Evolutionary conservation across 495 filamentous ascomycete species (phyloP).

Genomic region (Podospora pseudoanserina): DNA sequence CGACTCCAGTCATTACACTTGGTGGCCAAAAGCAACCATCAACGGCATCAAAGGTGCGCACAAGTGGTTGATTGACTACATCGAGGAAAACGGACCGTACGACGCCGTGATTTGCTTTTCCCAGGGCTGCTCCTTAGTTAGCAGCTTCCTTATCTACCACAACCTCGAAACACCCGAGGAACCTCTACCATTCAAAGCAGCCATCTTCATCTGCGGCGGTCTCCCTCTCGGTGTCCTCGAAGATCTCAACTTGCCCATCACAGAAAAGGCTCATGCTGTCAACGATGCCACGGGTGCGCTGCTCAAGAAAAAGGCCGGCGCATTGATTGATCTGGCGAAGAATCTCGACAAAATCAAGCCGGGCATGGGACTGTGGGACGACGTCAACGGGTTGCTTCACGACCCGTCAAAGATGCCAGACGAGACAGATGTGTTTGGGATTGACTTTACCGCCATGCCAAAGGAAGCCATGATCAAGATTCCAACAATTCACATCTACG

Average conservation of each 20-base stretch:
- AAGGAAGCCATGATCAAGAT: constrained; percentile 45
- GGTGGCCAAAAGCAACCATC: constrained; percentile 39
- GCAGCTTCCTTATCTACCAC: constrained; percentile 44
- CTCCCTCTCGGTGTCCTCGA: constrained; percentile 48
- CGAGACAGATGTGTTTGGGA: constrained; percentile 44
- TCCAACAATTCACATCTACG: constrained; percentile 62
- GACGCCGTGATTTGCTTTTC: constrained; percentile 60
- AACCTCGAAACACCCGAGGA: constrained; percentile 29
- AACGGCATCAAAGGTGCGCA: constrained; percentile 39
- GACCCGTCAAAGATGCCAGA: constrained; percentile 24
- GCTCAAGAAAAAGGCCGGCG: constrained; percentile 29
- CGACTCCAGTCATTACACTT: constrained; percentile 47
- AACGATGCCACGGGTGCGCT: constrained; percentile 29
- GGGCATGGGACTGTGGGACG: constrained; percentile 31
- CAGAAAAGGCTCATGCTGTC: constrained; percentile 40
- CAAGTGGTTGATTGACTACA: constrained; percentile 45
- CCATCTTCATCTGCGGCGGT: constrained; percentile 58
- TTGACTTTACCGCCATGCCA: constrained; percentile 48
- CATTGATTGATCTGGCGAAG: constrained; percentile 28
- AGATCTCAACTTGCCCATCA: constrained; percentile 49
- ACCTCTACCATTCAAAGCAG: constrained; percentile 53
- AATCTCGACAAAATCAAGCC: constrained; percentile 28
- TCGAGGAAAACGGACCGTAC: constrained; percentile 54
- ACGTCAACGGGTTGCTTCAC: constrained; percentile 32
- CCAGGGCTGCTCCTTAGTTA: constrained; percentile 54